These are phyloP conservation scores for Mucor irregularis DNA, from an alignment of 371 early-diverging fungal species.

Conservation along the genomic window DNA sequence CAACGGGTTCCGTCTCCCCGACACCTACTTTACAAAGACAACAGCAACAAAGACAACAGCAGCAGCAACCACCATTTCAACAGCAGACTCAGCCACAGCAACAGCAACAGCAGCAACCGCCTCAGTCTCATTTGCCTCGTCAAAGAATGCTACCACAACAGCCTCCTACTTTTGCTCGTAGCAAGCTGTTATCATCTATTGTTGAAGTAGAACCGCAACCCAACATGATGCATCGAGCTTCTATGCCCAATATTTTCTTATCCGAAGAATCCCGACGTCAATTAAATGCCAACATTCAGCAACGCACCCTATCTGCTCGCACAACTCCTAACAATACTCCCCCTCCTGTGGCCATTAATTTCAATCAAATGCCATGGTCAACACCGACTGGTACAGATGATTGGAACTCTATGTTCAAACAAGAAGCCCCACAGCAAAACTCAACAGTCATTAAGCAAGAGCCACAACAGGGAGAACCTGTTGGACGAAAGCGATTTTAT, in stretches of 20 bases:
- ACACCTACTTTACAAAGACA: not conserved
- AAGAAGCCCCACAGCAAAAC: too few relatives aligned
- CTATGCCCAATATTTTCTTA: constrained; percentile 26
- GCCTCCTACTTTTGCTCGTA: not conserved
- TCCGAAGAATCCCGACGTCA: not conserved
- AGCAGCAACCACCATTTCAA: not conserved
- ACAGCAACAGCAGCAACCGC: not conserved
- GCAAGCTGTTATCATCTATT: constrained; percentile 9
- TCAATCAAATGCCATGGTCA: constrained; percentile 21
- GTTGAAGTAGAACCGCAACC: constrained; percentile 8
- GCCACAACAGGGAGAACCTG: not conserved
- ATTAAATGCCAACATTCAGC: not conserved
- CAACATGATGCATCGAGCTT: constrained; percentile 17
- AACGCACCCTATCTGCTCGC: not conserved
- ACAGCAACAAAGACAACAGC: not conserved
- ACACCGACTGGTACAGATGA: too few relatives aligned
- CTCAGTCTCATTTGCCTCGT: not conserved
- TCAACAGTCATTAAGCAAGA: too few relatives aligned
- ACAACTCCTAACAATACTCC: constrained; percentile 16
- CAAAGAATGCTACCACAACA: not conserved
- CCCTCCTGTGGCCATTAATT: constrained; percentile 6
- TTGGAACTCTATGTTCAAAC: too few relatives aligned
- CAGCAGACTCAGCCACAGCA: not conserved
- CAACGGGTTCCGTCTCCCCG: too few relatives aligned
- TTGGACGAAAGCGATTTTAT: constrained; percentile 13